Evolutionary conservation across 441 rosid species (phyloP).

Genomic region (Pelargonium australe): DNA sequence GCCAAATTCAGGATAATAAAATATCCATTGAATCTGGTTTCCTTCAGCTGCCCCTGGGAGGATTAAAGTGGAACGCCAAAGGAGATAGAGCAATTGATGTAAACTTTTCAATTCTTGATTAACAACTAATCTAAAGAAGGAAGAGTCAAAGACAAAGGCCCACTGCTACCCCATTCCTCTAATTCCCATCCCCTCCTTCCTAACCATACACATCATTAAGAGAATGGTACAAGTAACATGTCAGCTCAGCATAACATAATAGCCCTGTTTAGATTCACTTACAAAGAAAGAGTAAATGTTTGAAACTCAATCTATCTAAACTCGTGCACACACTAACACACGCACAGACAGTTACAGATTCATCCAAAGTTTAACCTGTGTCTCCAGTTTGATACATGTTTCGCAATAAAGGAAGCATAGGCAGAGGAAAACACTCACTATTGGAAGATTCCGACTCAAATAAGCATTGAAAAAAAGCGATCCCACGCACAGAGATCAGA

Average conservation of each 20-base stretch:
- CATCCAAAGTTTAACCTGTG: not conserved
- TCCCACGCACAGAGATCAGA: not conserved
- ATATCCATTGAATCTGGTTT: not conserved
- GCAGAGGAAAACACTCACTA: not conserved
- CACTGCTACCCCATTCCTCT: too few species aligned
- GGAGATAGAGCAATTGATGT: not conserved
- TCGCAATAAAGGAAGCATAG: not conserved
- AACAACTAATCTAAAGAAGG: too few species aligned
- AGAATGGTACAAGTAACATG: slow-evolving; percentile 26
- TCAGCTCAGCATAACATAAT: slow-evolving; percentile 23
- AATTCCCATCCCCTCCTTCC: too few species aligned
- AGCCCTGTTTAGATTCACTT: slow-evolving; percentile 14
- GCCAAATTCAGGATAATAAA: too few species aligned
- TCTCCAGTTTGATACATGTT: not conserved
- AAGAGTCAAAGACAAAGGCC: too few species aligned
- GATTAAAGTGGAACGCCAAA: not conserved
- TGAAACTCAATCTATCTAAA: not conserved
- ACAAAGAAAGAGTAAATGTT: not conserved
- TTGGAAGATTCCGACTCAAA: not conserved
- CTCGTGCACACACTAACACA: too few species aligned
- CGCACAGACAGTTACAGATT: not conserved
- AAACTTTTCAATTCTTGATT: too few species aligned
- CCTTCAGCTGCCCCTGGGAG: not conserved
- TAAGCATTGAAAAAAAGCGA: not conserved
- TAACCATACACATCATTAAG: too few species aligned